A percentile compares a stretch with the other conserved stretches of the same genome.
phyloP scores from a whole-genome alignment of 768 basidiomycete genomes.

The Amanita muscaria region DNA sequence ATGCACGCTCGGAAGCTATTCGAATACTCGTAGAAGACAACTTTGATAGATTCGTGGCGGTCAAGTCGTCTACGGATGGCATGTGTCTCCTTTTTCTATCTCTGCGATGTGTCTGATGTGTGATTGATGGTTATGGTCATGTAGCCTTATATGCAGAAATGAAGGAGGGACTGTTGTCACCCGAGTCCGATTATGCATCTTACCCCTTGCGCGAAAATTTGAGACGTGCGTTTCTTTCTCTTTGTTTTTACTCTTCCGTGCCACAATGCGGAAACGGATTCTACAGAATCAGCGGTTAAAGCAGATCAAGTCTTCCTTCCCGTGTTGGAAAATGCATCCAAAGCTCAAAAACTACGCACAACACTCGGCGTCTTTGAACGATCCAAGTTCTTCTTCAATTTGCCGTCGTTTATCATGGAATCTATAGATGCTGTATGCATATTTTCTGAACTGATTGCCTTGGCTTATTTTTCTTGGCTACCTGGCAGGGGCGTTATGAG shows the following conservation, averaged over 20 bases:
- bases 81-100: constrained; percentile 12
- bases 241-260: constrained; percentile 3
- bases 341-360: constrained; percentile 85
- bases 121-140: constrained; percentile 7
- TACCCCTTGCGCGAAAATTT: constrained; percentile 75
- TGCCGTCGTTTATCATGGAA: constrained; percentile 87
- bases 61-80: constrained; percentile 97
- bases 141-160: constrained; percentile 86
- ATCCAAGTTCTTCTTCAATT: constrained; percentile 96
- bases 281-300: constrained; percentile 80
- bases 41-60: constrained; percentile 95
- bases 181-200: constrained; percentile 74
- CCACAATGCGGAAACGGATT: background rate
- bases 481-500: constrained; percentile 87
- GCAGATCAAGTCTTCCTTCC: constrained; percentile 95
- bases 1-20: constrained; percentile 90
- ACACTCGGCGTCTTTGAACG: constrained; percentile 94
- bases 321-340: constrained; percentile 90
- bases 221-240: constrained; percentile 50
- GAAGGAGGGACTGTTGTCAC: constrained; percentile 77
- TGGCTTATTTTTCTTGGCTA: constrained; percentile 2
- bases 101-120: background rate
- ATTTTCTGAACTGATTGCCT: background rate
- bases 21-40: constrained; percentile 94
- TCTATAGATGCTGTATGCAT: constrained; percentile 77